Evolutionary conservation across 495 filamentous ascomycete species (phyloP), one percentile per base, ranked within the genome.

Genomic region (Diplogelasinospora grovesii): DNA sequence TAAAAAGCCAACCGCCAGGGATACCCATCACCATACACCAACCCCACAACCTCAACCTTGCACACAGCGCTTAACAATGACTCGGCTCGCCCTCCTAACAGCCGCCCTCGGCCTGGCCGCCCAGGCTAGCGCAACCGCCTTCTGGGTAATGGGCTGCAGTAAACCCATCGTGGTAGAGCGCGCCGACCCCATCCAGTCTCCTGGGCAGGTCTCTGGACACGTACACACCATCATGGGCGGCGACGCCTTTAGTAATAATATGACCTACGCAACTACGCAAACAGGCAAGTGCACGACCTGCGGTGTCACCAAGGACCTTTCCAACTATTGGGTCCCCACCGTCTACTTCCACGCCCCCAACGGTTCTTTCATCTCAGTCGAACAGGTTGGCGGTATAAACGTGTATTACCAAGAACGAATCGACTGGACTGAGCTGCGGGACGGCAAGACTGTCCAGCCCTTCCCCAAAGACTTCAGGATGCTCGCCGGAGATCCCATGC

Each of bases 281-380:
- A 44, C 52, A 19, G 78, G 81, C 0, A 69, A 64, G 8, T 87
- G 83, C 55, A 80, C 78, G 24, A 73, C 80, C 1, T 82, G 81
- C 46, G 61, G 63, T 1, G 69, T 81, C 22, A 75, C 71, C 33
- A 57, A 72, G 41, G 84, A 89, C 59, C 61, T 78, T 44, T 81
- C 75, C 45, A 85, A 79, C 57, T 88, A 89, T 65, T 88, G 84
- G 85, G 74, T 75, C 8, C 80, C 85, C 1, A 59, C 56, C 40
- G 61, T 88, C 9, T 85, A 77, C 57, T 85, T 76, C 60, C 67
- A 75, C 22, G 71, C 73, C n/a, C 53, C 71, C 42, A 84, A 85
- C 43, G 79, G 78, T 1, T 69, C 66, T 29, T 81, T 86, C 54
- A 65, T 69, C 22, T 50, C 59, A 20, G 83, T 85, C 10, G 52